A percentile compares a stretch with the other conserved stretches of the same genome.
Conservation (phyloP, 2,329 filamentous ascomycete genomes). For the Ophiostoma angusticollis region DNA sequence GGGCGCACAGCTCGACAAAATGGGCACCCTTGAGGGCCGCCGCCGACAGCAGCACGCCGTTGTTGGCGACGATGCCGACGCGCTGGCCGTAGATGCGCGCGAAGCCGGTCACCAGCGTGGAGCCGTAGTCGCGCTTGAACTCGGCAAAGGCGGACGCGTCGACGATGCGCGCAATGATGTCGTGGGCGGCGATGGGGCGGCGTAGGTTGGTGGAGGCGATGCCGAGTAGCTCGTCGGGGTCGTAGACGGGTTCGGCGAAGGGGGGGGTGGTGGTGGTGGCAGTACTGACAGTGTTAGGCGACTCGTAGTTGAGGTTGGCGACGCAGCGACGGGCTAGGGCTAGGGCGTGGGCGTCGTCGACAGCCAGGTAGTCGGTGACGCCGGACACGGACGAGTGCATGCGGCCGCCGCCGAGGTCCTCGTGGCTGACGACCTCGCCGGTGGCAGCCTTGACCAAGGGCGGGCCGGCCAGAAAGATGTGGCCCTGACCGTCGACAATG, state of each 20-base stretch:
- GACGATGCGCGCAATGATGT: constrained; percentile 85
- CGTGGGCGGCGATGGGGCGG: constrained; percentile 71
- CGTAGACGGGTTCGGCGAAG: constrained; percentile 67
- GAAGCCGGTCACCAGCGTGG: constrained; percentile 83
- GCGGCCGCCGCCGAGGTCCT: constrained; percentile 80
- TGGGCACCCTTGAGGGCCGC: constrained; percentile 88
- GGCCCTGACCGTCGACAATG: constrained; percentile 90
- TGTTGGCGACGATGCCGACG: constrained; percentile 90
- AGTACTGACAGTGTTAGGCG: constrained; percentile 24
- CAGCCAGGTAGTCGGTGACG: constrained; percentile 88
- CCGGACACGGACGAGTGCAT: constrained; percentile 86
- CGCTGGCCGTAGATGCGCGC: constrained; percentile 79
- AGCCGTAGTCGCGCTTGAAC: constrained; percentile 87
- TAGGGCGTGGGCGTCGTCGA: constrained; percentile 85
- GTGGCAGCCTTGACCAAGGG: constrained; percentile 94
- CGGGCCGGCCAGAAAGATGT: constrained; percentile 91
- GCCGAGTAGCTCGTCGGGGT: constrained; percentile 66
- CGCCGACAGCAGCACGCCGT: constrained; percentile 85
- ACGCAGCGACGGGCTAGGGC: constrained; percentile 74
- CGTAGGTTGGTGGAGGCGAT: constrained; percentile 86
- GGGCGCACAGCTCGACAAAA: constrained; percentile 88
- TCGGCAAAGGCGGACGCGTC: constrained; percentile 84
- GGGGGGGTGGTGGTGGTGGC: constrained; percentile 24
- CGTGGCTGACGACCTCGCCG: constrained; percentile 78
- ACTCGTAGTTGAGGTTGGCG: constrained; percentile 79